Base-by-base conservation (phyloP, 148 eudicot species). In the Polygonum aviculare region DNA sequence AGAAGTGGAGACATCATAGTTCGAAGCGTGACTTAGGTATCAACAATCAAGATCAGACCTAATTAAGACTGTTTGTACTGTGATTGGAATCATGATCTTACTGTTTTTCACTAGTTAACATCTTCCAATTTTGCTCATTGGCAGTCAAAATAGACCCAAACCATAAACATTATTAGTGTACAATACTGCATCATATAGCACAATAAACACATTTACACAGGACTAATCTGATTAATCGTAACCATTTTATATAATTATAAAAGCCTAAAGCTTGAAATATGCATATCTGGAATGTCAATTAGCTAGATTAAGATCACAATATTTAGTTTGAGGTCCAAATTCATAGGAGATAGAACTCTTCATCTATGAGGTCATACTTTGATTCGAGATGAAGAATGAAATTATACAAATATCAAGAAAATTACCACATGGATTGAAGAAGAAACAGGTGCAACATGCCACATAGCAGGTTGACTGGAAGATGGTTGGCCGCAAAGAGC, bases 391-490 rank as follows among this genome's bases (percentile, higher is more conserved):
- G 31, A 57, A 55, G 31, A 21, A 55, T 19, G 8, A 12, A 60
- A 4, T 21, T 6, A 16, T 15, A 26, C 15, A 60, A 9, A 60
- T 1, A 60, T 26, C 15, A 31, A 15, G 21, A 26, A 26, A 31
- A 38, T 15, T 70, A 70, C 73, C 73, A 38, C 73, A 70, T 70
- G 73, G 38, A 41, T 70, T 70, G 73, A 4, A n/a, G 73, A 70
- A 16, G 19, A 26, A 70, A 38, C 73, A 39, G 19, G 47, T 70
- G 73, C 44, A 36, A 48, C 73, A 70, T 38, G 73, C 49, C 45
- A 38, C 16, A 35, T 38, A 15, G 73, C 73, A 70, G 73, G 2
- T 70, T 38, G 73, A 38, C 45, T 70, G 49, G 73, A 41, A 38
- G 49, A 70, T 38, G 73, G 45, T 70, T 70, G 73, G n/a, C 73